Percentiles rank a stretch among this genome's conserved stretches.
Evolutionary conservation across 2,329 filamentous ascomycete species (phyloP).

Genomic region (Apiospora koreana): DNA sequence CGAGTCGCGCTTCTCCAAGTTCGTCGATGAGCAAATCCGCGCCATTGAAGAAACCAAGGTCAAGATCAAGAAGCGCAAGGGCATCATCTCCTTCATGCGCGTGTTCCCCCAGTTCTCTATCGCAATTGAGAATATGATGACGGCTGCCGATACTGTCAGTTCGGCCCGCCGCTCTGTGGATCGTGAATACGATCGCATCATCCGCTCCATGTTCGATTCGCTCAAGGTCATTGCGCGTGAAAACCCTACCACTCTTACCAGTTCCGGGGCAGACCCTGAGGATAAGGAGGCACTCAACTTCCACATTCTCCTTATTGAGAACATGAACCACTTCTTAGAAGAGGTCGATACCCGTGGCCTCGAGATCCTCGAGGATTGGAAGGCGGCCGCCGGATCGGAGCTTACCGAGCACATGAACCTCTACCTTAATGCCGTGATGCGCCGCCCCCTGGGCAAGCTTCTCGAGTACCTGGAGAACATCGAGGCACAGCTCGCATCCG

Average conservation of each 20-base stretch:
- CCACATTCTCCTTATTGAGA: conserved; percentile 95
- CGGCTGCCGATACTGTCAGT: conserved; percentile 55
- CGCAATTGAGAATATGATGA: conserved; percentile 82
- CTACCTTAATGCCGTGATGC: conserved; percentile 86
- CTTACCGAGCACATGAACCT: conserved; percentile 83
- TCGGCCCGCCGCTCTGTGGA: conserved; percentile 78
- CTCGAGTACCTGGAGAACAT: conserved; percentile 90
- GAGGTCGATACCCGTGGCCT: conserved; percentile 79
- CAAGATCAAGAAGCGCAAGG: conserved; percentile 97
- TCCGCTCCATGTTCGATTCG: conserved; percentile 96
- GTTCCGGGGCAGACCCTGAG: conserved; percentile 61
- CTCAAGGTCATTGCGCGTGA: conserved; percentile 88
- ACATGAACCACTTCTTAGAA: conserved; percentile 97
- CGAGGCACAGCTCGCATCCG: conserved; percentile 67
- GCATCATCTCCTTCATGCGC: conserved; percentile 92
- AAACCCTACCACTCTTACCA: conserved; percentile 54
- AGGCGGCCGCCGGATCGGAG: conserved; percentile 73
- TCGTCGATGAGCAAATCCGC: conserved; percentile 91
- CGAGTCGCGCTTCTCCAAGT: conserved; percentile 77
- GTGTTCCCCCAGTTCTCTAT: conserved; percentile 87
- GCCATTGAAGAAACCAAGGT: conserved; percentile 98
- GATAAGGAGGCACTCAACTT: conserved; percentile 98
- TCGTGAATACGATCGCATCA: conserved; percentile 82
- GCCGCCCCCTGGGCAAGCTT: conserved; percentile 84
- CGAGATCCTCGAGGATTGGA: conserved; percentile 80